These are phyloP conservation scores for Vigna radiata DNA, from an alignment of 306 rosid genomes.

Conservation along the genomic window DNA sequence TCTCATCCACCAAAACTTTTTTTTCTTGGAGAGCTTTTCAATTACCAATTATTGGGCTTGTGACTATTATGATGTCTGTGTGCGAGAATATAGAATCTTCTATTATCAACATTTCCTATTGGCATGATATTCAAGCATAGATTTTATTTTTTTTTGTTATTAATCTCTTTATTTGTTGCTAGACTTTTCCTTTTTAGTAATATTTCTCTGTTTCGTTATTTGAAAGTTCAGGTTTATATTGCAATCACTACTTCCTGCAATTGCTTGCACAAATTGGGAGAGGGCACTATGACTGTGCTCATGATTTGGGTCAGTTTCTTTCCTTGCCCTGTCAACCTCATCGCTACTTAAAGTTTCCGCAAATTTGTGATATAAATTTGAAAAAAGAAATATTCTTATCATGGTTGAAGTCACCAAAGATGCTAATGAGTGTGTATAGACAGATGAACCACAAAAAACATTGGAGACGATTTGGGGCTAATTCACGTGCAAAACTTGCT, in stretches of 20 bases:
- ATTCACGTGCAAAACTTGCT: background rate
- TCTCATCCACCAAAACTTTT: background rate
- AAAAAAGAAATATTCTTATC: background rate
- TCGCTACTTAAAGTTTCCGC: slow-evolving; percentile 15
- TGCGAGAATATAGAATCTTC: background rate
- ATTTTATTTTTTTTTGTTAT: background rate
- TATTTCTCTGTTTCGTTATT: slow-evolving; percentile 32
- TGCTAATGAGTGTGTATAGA: slow-evolving; percentile 21
- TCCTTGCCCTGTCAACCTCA: slow-evolving; percentile 3
- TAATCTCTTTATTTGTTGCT: slow-evolving; percentile 29
- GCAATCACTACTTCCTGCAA: slow-evolving; percentile 95
- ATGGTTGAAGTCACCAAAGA: slow-evolving; percentile 13
- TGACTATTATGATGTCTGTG: background rate
- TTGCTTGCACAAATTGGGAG: slow-evolving; percentile 82
- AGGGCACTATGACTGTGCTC: slow-evolving; percentile 74
- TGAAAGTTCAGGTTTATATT: slow-evolving; percentile 70
- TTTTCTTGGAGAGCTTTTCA: background rate
- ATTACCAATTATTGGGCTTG: background rate
- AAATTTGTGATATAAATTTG: slow-evolving; percentile 25
- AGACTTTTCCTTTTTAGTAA: background rate
- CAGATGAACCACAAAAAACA: slow-evolving; percentile 12
- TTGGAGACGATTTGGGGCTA: background rate
- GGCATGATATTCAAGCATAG: background rate
- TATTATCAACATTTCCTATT: background rate
- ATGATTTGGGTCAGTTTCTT: slow-evolving; percentile 70